Conservation (phyloP, 2,329 filamentous ascomycete genomes). For the Cladosporium sp. region DNA sequence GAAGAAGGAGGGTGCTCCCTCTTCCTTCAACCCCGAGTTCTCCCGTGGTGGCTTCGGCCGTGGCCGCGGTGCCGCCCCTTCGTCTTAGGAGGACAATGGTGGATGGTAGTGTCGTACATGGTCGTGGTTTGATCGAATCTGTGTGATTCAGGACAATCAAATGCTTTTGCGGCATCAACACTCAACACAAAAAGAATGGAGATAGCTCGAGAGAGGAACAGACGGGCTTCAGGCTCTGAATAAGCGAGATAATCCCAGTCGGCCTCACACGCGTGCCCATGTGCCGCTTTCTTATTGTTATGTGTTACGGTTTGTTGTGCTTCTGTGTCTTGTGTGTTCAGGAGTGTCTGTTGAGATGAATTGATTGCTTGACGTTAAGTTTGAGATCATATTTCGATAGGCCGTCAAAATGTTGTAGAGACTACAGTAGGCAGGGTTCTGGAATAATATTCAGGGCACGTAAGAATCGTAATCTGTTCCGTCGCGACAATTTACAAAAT, state of each 20-base stretch:
- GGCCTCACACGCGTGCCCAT: conserved; percentile 19
- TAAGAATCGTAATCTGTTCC: no score
- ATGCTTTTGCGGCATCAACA: conserved; percentile 10
- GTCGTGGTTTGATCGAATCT: conserved; percentile 15
- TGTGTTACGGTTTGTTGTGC: background rate
- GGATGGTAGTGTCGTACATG: conserved; percentile 19
- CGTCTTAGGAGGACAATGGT: conserved; percentile 42
- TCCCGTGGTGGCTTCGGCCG: conserved; percentile 55
- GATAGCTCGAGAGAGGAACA: conserved; percentile 19
- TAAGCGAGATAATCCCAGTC: conserved; percentile 34
- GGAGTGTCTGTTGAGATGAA: background rate
- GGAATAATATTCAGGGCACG: no score
- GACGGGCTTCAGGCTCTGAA: conserved; percentile 27
- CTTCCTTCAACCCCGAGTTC: conserved; percentile 89
- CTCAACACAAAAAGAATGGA: conserved; percentile 18
- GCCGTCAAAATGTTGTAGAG: no score
- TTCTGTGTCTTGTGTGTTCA: background rate
- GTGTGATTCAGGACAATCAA: conserved; percentile 17
- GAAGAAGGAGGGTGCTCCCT: conserved; percentile 87
- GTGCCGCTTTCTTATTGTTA: conserved; percentile 20
- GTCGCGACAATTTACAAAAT: no score
- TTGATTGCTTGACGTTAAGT: background rate
- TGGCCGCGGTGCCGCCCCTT: conserved; percentile 71
- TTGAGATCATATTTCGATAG: background rate
- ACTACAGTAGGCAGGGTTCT: background rate